Percentiles rank a stretch among this genome's conserved stretches.
Conservation (phyloP, 345 rosid genomes). For the Citrus glauca region DNA sequence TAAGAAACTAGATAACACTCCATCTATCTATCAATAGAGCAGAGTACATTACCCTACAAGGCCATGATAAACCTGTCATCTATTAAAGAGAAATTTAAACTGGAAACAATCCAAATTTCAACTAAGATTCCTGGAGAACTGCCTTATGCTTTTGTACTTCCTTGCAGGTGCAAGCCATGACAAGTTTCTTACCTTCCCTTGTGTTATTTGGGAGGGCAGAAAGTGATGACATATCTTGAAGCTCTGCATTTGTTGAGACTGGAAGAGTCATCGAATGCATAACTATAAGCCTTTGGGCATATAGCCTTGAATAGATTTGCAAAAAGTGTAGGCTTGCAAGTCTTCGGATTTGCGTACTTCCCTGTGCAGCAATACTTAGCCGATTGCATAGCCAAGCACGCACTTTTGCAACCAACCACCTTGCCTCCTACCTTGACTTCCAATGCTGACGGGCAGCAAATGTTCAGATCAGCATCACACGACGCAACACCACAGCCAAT, state of each 20-base stretch:
- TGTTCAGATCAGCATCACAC: conserved; percentile 76
- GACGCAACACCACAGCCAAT: conserved; percentile 85
- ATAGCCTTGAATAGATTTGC: conserved; percentile 84
- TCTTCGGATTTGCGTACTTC: conserved; percentile 52
- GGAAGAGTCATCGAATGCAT: conserved; percentile 86
- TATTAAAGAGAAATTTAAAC: background rate
- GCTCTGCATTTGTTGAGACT: conserved; percentile 90
- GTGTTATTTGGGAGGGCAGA: conserved; percentile 70
- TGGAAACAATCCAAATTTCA: background rate
- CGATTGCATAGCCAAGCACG: conserved; percentile 91
- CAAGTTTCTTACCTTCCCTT: background rate
- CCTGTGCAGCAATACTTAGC: conserved; percentile 93
- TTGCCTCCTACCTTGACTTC: conserved; percentile 60
- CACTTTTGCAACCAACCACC: conserved; percentile 89
- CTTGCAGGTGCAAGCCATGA: background rate
- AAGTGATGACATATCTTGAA: conserved; percentile 81
- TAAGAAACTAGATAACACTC: background rate
- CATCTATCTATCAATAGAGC: background rate
- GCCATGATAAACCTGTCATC: conserved; percentile 2
- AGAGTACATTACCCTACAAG: background rate
- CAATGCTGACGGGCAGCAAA: conserved; percentile 83
- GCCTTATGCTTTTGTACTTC: background rate
- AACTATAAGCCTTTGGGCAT: conserved; percentile 89
- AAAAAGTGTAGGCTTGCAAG: conserved; percentile 82
- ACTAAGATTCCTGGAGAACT: background rate